A percentile compares a stretch with the other conserved stretches of the same genome.
Evolutionary conservation across 1,284 basidiomycete genomes (phyloP).

Genomic region (Leccinum pachyderme): DNA sequence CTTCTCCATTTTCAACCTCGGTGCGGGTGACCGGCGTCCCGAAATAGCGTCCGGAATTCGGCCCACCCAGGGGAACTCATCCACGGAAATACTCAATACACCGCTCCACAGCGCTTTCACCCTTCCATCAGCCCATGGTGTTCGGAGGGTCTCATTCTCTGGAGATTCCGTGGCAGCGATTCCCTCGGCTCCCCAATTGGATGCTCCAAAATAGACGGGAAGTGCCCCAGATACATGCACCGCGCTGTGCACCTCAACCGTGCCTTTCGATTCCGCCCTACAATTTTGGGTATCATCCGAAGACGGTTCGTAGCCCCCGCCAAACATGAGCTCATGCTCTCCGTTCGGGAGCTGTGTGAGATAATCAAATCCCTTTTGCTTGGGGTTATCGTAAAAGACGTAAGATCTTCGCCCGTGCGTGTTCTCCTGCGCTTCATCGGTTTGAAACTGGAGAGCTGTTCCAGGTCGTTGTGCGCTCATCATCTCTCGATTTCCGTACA

Average conservation of each 20-base stretch:
- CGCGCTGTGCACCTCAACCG: slow-evolving; percentile 41
- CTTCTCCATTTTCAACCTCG: neutral
- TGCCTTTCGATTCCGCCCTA: slow-evolving; percentile 43
- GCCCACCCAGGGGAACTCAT: slow-evolving; percentile 57
- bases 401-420: slow-evolving; percentile 47
- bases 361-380: slow-evolving; percentile 57
- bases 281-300: slow-evolving; percentile 28
- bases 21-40: slow-evolving; percentile 27
- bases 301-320: slow-evolving; percentile 43
- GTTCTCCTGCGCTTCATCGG: slow-evolving; percentile 25
- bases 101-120: slow-evolving; percentile 60
- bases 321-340: slow-evolving; percentile 62
- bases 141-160: neutral
- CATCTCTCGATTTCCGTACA: slow-evolving; percentile 55
- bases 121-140: slow-evolving; percentile 35
- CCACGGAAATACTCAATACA: slow-evolving; percentile 53
- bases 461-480: slow-evolving; percentile 68
- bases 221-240: slow-evolving; percentile 48
- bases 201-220: slow-evolving; percentile 45
- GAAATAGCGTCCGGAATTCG: slow-evolving; percentile 42
- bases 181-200: slow-evolving; percentile 37
- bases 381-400: slow-evolving; percentile 51
- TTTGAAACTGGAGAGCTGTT: slow-evolving; percentile 34
- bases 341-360: slow-evolving; percentile 62
- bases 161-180: slow-evolving; percentile 6